Base-by-base conservation (phyloP, 2,329 filamentous ascomycete species). In the Chaetomium strumarium region DNA sequence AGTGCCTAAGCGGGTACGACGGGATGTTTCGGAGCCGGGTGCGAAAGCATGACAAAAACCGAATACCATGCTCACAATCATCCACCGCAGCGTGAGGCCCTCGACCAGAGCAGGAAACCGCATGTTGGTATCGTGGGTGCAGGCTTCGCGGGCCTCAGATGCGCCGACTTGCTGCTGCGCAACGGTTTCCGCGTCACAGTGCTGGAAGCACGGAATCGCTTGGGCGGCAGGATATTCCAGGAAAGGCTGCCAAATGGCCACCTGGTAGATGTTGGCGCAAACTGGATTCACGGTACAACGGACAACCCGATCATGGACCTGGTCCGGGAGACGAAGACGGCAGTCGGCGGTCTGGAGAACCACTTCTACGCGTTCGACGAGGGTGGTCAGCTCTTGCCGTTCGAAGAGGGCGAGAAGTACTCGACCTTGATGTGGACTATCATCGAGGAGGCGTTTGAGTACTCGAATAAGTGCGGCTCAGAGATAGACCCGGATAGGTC, bases 241-340 rank as follows among this genome's bases (percentile, higher is more conserved):
- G 67, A 72, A 46, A 66, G 63, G 19, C 69, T 83, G 3, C 67
- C 70, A 12, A 77, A 76, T 37, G 75, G 75, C 0, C 68, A 72
- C 30, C 58, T 73, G 8, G 73, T 80, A n/a, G 80, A 83, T 58
- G 67, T 79, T 31, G 86, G 86, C 0, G 84, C 86, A n/a, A 90
- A 90, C 61, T 90, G 86, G 86, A 88, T 90, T 47, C 86, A 90
- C 55, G 86, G 86, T 33, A 88, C 84, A 6, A 72, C 79, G 1
- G 75, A 83, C 56, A 90, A 90, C 62, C 84, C 86, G 0, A 86
- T 89, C 14, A 66, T 85, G 37, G 80, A 85, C 40, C 71, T 90
- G 16, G 85, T 84, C 12, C 78, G 76, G 58, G 71, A 79, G 56
- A 88, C 84, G 0, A 69, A 73, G 1, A 88, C 79, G 0, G 62